Conservation (phyloP, 2,329 filamentous ascomycete genomes). For the Coniochaeta prunicola region DNA sequence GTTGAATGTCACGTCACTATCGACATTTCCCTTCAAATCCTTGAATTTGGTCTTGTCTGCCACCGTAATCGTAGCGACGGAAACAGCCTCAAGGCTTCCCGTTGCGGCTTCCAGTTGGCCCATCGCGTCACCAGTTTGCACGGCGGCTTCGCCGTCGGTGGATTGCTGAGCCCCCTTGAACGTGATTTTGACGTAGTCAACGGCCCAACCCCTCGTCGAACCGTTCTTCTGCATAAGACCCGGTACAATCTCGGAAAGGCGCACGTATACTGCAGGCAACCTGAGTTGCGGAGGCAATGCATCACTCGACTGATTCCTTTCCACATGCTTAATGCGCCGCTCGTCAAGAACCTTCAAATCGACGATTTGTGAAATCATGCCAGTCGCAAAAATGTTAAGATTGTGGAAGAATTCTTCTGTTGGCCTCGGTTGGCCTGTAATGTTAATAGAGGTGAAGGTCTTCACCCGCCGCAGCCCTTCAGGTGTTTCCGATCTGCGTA, state of each 20-base stretch:
- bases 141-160: neutral
- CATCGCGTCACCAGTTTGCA: constrained; percentile 3
- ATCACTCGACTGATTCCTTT: constrained; percentile 25
- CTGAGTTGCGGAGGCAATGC: constrained; percentile 34
- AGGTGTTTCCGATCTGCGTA: neutral
- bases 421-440: constrained; percentile 36
- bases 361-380: constrained; percentile 42
- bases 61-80: constrained; percentile 49
- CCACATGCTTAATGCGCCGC: constrained; percentile 31
- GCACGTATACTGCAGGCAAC: constrained; percentile 40
- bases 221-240: constrained; percentile 10
- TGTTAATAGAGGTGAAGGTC: constrained; percentile 32
- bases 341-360: constrained; percentile 41
- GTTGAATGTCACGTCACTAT: constrained; percentile 57
- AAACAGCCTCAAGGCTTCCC: constrained; percentile 27
- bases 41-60: constrained; percentile 45
- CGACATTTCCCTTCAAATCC: constrained; percentile 43
- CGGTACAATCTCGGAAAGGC: constrained; percentile 36
- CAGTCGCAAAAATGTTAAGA: constrained; percentile 41
- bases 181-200: constrained; percentile 50
- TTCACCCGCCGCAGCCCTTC: constrained; percentile 9
- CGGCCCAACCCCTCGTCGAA: constrained; percentile 43
- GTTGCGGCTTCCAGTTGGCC: neutral
- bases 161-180: constrained; percentile 38
- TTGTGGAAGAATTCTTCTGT: constrained; percentile 45